phyloP scores from a whole-genome alignment of 2,329 filamentous ascomycete species.

The Trichophaea hybrida region DNA sequence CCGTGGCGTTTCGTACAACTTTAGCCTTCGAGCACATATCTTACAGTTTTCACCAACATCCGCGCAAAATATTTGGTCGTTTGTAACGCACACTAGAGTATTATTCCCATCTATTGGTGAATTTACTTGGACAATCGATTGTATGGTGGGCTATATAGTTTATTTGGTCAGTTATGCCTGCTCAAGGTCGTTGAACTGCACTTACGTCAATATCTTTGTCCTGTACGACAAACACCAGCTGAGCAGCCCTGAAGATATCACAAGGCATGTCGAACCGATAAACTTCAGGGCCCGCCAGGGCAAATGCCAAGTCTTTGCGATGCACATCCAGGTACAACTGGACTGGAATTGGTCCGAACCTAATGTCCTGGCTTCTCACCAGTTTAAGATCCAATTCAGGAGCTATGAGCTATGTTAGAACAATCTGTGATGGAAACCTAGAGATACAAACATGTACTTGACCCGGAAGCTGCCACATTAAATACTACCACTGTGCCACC shows the following conservation, averaged over 20 bases:
- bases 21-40: conserved; percentile 25
- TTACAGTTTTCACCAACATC: conserved; percentile 23
- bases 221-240: conserved; percentile 18
- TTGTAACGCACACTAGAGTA: conserved; percentile 24
- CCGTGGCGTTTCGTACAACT: conserved; percentile 24
- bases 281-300: conserved; percentile 21
- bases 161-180: not conserved
- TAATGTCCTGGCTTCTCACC: conserved; percentile 15
- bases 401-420: not conserved
- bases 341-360: conserved; percentile 25
- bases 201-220: conserved; percentile 18
- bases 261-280: conserved; percentile 22
- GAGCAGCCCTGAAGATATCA: conserved; percentile 16
- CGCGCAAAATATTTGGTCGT: conserved; percentile 23
- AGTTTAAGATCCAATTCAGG: conserved; percentile 6
- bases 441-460: not conserved
- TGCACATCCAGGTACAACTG: conserved; percentile 28
- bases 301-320: conserved; percentile 18
- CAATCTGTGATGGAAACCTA: not conserved
- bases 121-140: conserved; percentile 20
- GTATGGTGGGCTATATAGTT: conserved; percentile 13
- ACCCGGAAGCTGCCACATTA: conserved; percentile 22
- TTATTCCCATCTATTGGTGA: conserved; percentile 20
- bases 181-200: not conserved
- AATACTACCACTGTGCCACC: conserved; percentile 34